phyloP scores from a whole-genome alignment of 2,329 filamentous ascomycete species.

The Xylogone sp. region DNA sequence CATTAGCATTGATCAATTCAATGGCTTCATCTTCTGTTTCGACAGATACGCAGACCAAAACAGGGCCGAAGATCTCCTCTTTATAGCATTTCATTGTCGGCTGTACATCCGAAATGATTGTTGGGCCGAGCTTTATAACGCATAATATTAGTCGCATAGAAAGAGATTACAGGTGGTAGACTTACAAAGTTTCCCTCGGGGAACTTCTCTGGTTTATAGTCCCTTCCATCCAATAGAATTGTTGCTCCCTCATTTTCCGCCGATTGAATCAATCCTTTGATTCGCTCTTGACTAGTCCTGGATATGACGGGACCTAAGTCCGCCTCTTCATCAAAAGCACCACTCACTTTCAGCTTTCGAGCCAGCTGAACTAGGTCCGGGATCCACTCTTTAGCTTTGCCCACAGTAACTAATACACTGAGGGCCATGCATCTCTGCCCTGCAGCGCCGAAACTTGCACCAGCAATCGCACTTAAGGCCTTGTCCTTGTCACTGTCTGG shows the following conservation, averaged over 20 bases:
- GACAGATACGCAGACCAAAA: constrained; percentile 70
- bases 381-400: constrained; percentile 79
- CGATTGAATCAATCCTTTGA: constrained; percentile 69
- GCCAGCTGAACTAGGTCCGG: constrained; percentile 70
- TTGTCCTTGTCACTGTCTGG: constrained; percentile 86
- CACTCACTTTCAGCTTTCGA: constrained; percentile 66
- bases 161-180: too few relatives aligned
- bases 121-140: constrained; percentile 52
- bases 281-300: constrained; percentile 69
- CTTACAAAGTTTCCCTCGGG: constrained; percentile 74
- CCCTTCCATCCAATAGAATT: constrained; percentile 72
- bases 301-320: constrained; percentile 78
- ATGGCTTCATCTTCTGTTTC: constrained; percentile 74
- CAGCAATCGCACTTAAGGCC: constrained; percentile 74
- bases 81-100: constrained; percentile 75
- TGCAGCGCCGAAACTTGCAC: constrained; percentile 78
- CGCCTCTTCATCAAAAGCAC: constrained; percentile 72
- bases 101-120: constrained; percentile 74
- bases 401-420: constrained; percentile 74
- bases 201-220: constrained; percentile 68
- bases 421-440: constrained; percentile 82
- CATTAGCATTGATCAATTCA: constrained; percentile 73
- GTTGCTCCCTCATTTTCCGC: constrained; percentile 77
- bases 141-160: too few relatives aligned
- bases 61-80: constrained; percentile 79